Evolutionary conservation across 2,329 filamentous ascomycete species (phyloP).

Genomic region (Hypoxylon sp.): DNA sequence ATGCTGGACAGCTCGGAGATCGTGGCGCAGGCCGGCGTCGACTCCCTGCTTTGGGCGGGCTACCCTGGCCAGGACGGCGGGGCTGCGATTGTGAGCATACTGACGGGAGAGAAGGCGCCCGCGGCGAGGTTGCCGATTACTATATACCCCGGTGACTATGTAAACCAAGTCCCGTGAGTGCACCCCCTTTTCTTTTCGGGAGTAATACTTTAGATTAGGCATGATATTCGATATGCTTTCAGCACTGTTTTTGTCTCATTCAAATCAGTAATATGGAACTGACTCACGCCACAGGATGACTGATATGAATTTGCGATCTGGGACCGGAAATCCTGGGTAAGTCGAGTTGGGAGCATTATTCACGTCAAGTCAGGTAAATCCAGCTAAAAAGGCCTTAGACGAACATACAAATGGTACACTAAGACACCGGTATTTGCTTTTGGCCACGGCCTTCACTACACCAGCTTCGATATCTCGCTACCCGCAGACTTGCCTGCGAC

Average conservation of each 20-base stretch:
- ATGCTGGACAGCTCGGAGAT: slow-evolving; percentile 64
- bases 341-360: slow-evolving; percentile 9
- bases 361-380: background rate
- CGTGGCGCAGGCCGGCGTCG: slow-evolving; percentile 60
- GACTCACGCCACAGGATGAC: too few relatives aligned
- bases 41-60: slow-evolving; percentile 66
- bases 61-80: slow-evolving; percentile 72
- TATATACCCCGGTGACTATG: slow-evolving; percentile 66
- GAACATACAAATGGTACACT: slow-evolving; percentile 70
- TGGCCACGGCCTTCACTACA: slow-evolving; percentile 69
- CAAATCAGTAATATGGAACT: too few relatives aligned
- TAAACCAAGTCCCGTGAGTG: slow-evolving; percentile 60
- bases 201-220: too few relatives aligned
- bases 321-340: slow-evolving; percentile 58
- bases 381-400: slow-evolving; percentile 34
- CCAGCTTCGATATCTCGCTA: slow-evolving; percentile 57
- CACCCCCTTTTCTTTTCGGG: too few relatives aligned
- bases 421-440: slow-evolving; percentile 63
- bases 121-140: slow-evolving; percentile 67
- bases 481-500: slow-evolving; percentile 40
- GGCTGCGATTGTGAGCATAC: slow-evolving; percentile 63
- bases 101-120: slow-evolving; percentile 62
- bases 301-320: slow-evolving; percentile 66
- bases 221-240: too few relatives aligned
- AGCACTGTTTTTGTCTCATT: too few relatives aligned